phyloP scores from a whole-genome alignment of 106 monocot genomes.

The Apostasia ramifera region DNA sequence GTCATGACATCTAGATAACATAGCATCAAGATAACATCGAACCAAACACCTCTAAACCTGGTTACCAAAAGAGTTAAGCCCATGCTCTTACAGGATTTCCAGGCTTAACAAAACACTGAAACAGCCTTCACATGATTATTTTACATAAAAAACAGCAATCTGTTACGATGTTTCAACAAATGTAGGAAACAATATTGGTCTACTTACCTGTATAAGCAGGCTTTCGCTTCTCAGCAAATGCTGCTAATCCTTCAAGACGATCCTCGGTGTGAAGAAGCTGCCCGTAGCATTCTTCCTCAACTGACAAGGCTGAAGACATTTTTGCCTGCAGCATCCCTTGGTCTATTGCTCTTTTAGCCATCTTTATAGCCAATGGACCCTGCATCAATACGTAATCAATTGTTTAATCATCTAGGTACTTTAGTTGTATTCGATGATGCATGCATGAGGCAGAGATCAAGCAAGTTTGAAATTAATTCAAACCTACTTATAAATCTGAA shows the following conservation, averaged over 20 bases:
- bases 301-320: slow-evolving; percentile 47
- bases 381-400: slow-evolving; percentile 10
- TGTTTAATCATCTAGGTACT: not conserved
- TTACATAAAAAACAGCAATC: too few relatives aligned
- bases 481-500: not conserved
- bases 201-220: slow-evolving; percentile 67
- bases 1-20: too few relatives aligned
- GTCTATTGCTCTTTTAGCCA: slow-evolving; percentile 88
- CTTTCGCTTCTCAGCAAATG: slow-evolving; percentile 85
- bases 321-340: slow-evolving; percentile 47
- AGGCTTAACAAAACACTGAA: too few relatives aligned
- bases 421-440: too few relatives aligned
- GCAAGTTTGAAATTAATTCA: not conserved
- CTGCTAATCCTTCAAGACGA: slow-evolving; percentile 85
- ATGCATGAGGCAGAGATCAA: too few relatives aligned
- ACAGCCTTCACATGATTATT: too few relatives aligned
- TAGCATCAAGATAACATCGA: too few relatives aligned
- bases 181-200: not conserved
- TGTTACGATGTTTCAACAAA: too few relatives aligned
- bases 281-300: slow-evolving; percentile 81
- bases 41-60: too few relatives aligned
- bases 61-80: too few relatives aligned
- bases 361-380: slow-evolving; percentile 92
- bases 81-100: too few relatives aligned
- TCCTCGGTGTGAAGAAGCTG: slow-evolving; percentile 70